Evolutionary conservation across 2,329 filamentous ascomycete species (phyloP).

Genomic region (Emericellopsis cladophorae): DNA sequence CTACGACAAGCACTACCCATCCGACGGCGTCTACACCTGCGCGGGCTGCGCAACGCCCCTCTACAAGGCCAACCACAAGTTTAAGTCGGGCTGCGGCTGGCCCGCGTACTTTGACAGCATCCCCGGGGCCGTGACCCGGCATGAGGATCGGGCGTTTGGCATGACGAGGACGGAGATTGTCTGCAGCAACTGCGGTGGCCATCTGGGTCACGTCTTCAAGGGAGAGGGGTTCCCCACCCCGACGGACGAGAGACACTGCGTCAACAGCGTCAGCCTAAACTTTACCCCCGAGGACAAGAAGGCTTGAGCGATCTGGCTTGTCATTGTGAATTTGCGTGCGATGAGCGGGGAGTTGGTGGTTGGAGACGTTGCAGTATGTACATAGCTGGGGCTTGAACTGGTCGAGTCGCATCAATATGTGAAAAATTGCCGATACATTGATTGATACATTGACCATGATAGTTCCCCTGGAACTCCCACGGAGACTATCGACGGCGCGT

Average conservation of each 20-base stretch:
- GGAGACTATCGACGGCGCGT: too few relatives aligned
- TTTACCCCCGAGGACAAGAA: conserved; percentile 57
- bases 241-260: conserved; percentile 93
- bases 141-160: conserved; percentile 64
- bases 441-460: too few relatives aligned
- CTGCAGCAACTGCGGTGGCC: conserved; percentile 87
- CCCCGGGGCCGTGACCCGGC: conserved; percentile 75
- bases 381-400: neutral
- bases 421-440: too few relatives aligned
- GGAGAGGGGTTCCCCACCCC: conserved; percentile 75
- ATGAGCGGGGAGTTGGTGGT: neutral
- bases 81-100: conserved; percentile 94
- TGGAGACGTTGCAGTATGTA: neutral
- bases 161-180: conserved; percentile 89
- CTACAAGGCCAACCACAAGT: conserved; percentile 90
- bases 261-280: conserved; percentile 84
- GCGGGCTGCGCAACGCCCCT: conserved; percentile 77
- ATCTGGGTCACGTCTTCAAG: conserved; percentile 91
- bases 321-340: conserved; percentile 1
- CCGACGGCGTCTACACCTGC: conserved; percentile 71
- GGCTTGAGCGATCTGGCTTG: conserved; percentile 9
- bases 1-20: conserved; percentile 77
- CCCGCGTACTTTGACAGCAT: conserved; percentile 95
- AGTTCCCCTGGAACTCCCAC: too few relatives aligned
- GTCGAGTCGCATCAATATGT: too few relatives aligned